Evolutionary conservation across 305 asterid species (phyloP).

Genomic region (Fraxinus platypoda): DNA sequence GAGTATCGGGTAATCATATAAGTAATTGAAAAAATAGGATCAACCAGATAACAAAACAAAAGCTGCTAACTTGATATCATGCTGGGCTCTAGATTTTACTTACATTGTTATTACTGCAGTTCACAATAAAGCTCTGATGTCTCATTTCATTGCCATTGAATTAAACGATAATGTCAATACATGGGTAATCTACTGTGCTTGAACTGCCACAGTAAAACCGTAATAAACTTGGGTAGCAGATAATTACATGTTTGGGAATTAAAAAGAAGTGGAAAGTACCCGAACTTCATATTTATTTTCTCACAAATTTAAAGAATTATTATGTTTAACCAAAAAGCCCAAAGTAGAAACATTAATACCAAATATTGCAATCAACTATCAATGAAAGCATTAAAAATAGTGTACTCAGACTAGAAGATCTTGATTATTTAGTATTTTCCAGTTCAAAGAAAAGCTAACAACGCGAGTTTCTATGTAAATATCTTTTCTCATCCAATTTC

Average conservation of each 20-base stretch:
- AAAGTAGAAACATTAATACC: neutral
- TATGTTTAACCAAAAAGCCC: neutral
- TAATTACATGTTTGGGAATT: neutral
- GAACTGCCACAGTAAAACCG: constrained; percentile 5
- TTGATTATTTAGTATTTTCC: neutral
- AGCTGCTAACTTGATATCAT: neutral
- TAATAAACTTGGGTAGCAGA: constrained; percentile 13
- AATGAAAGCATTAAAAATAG: neutral
- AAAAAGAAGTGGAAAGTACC: neutral
- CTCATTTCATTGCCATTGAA: constrained; percentile 18
- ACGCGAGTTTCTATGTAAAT: neutral
- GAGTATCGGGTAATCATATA: constrained; percentile 10
- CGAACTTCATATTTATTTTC: neutral
- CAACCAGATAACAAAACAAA: constrained; percentile 5
- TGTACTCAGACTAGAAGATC: neutral
- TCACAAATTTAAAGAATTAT: neutral
- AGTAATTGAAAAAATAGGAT: constrained; percentile 4
- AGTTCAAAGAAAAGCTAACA: neutral
- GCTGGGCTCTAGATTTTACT: neutral
- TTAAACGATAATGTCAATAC: neutral
- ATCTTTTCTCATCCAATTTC: neutral
- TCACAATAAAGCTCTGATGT: constrained; percentile 14
- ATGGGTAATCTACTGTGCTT: constrained; percentile 9
- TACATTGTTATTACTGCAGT: neutral
- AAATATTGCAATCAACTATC: neutral